phyloP scores from a whole-genome alignment of 73 alveolate species.

The Paramecium octaurelia region DNA sequence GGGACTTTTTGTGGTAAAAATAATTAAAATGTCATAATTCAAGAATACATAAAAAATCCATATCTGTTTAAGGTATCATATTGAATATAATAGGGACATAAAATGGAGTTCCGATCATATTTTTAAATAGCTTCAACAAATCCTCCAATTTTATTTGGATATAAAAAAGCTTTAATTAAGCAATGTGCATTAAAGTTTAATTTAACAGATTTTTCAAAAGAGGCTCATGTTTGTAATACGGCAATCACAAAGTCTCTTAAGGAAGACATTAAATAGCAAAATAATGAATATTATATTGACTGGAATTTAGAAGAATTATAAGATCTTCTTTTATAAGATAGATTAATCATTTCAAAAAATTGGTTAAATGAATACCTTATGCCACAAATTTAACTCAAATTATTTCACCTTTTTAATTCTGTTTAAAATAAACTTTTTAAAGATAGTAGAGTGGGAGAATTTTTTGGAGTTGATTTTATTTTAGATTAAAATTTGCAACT shows the following conservation, averaged over 20 bases:
- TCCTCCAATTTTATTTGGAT: constrained; percentile 15
- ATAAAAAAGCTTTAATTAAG: constrained; percentile 9
- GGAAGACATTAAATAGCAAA: not conserved
- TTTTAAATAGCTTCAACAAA: constrained; percentile 42
- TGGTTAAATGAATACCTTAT: not conserved
- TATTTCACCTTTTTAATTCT: constrained; percentile 6
- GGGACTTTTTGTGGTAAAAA: constrained; percentile 26
- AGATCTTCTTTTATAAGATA: not conserved
- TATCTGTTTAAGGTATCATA: not conserved
- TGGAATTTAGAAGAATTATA: constrained; percentile 45
- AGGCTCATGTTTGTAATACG: constrained; percentile 45
- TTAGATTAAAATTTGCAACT: not conserved
- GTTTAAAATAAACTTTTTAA: not conserved
- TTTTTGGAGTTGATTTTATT: constrained; percentile 47
- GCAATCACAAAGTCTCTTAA: constrained; percentile 35
- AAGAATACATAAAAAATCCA: constrained; percentile 29
- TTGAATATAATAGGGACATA: not conserved
- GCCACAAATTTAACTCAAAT: not conserved
- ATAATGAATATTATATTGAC: constrained; percentile 21
- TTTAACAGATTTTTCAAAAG: constrained; percentile 36
- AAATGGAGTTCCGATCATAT: constrained; percentile 43
- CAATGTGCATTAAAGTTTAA: constrained; percentile 39
- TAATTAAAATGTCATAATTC: not conserved
- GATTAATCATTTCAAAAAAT: not conserved
- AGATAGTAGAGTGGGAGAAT: constrained; percentile 44